These are phyloP conservation scores for Aureobasidium uvarum DNA, from an alignment of 2,329 filamentous ascomycete genomes.

Conservation along the genomic window DNA sequence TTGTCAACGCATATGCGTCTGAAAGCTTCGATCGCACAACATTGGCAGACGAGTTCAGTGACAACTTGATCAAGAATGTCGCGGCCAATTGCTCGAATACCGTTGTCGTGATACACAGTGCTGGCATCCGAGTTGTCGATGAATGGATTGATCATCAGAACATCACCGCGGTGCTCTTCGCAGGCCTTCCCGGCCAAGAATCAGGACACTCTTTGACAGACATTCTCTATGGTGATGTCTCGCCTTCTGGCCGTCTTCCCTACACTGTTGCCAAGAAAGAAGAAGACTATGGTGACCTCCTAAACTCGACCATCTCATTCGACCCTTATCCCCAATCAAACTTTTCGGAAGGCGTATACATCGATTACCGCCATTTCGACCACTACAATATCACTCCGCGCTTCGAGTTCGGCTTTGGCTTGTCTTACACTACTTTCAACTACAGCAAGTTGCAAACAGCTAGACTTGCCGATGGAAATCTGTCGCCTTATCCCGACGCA, in stretches of 20 bases:
- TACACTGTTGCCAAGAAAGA: conserved; percentile 78
- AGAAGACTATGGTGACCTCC: conserved; percentile 59
- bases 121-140: conserved; percentile 28
- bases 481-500: conserved; percentile 37
- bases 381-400: conserved; percentile 43
- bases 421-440: conserved; percentile 46
- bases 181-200: conserved; percentile 85
- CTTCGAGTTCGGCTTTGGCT: conserved; percentile 48
- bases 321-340: conserved; percentile 33
- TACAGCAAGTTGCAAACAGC: conserved; percentile 46
- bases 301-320: conserved; percentile 32
- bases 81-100: conserved; percentile 30
- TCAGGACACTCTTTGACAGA: conserved; percentile 79
- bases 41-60: conserved; percentile 27
- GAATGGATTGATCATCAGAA: conserved; percentile 37
- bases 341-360: conserved; percentile 46
- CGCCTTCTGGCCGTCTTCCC: conserved; percentile 77
- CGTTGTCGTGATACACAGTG: conserved; percentile 30
- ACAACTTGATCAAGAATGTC: conserved; percentile 29
- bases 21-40: conserved; percentile 32
- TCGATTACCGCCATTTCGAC: conserved; percentile 50
- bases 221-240: conserved; percentile 73
- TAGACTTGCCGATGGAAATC: conserved; percentile 59
- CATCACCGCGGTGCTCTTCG: conserved; percentile 65
- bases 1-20: conserved; percentile 29